Conservation (phyloP, 2,329 filamentous ascomycete genomes). For the Elsinoe arachidis region DNA sequence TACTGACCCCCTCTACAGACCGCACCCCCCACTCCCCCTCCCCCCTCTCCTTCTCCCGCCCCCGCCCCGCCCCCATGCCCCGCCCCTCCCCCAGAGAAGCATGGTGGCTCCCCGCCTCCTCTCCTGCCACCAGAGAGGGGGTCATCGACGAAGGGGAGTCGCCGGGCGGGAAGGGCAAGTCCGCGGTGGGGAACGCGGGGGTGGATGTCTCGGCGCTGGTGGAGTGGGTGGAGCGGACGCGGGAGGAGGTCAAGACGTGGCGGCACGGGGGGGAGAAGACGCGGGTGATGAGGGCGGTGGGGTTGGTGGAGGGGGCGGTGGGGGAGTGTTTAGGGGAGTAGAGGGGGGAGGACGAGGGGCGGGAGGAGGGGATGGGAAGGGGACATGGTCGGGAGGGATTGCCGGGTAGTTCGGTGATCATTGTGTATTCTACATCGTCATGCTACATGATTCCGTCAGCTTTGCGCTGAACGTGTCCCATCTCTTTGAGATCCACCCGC, state of each 20-base stretch:
- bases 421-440: conserved; percentile 4
- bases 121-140: background rate
- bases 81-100: background rate
- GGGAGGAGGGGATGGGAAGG: background rate
- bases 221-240: background rate
- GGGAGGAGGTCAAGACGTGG: background rate
- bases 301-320: conserved; percentile 2
- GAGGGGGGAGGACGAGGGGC: background rate
- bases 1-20: background rate
- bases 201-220: background rate
- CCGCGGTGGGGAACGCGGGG: background rate
- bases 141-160: background rate
- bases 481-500: conserved; percentile 7
- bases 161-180: background rate
- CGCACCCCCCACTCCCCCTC: conserved; percentile 19
- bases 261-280: background rate
- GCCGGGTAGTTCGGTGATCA: background rate
- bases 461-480: conserved; percentile 5
- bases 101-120: background rate
- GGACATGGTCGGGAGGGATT: background rate
- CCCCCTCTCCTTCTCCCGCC: conserved; percentile 24
- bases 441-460: conserved; percentile 3
- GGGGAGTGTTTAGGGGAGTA: background rate
- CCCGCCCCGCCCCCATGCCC: background rate
- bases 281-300: background rate